phyloP scores from a whole-genome alignment of 2,329 filamentous ascomycete genomes.

The Akanthomyces lecanii region DNA sequence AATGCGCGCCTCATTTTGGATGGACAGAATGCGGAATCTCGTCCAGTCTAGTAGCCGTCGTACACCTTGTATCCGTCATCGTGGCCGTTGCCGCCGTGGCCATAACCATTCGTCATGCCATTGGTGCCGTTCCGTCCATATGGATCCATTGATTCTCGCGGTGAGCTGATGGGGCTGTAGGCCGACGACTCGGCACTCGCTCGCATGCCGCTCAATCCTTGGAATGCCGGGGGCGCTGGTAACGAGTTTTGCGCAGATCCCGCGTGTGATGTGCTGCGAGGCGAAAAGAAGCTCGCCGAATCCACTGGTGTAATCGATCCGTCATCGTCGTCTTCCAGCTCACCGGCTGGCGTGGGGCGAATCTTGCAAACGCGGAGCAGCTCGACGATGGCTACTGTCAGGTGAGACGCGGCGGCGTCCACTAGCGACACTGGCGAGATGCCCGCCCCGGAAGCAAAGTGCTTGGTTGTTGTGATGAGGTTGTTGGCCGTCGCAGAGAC shows the following conservation, averaged over 20 bases:
- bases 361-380: slow-evolving; percentile 82
- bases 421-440: slow-evolving; percentile 89
- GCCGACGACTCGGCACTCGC: slow-evolving; percentile 66
- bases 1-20: not conserved
- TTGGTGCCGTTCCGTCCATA: slow-evolving; percentile 32
- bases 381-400: slow-evolving; percentile 81
- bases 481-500: slow-evolving; percentile 95
- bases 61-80: slow-evolving; percentile 35
- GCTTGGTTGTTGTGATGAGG: slow-evolving; percentile 90
- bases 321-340: slow-evolving; percentile 75
- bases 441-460: slow-evolving; percentile 76
- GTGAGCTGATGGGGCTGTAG: slow-evolving; percentile 70
- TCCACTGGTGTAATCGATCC: slow-evolving; percentile 61
- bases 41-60: slow-evolving; percentile 36
- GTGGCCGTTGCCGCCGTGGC: slow-evolving; percentile 33
- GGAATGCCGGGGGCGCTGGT: slow-evolving; percentile 52
- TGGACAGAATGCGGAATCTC: not conserved
- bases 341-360: slow-evolving; percentile 65
- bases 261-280: slow-evolving; percentile 40
- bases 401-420: slow-evolving; percentile 87
- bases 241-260: slow-evolving; percentile 36
- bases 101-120: slow-evolving; percentile 36
- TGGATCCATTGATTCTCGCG: slow-evolving; percentile 52
- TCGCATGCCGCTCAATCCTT: slow-evolving; percentile 51
- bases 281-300: slow-evolving; percentile 65